Conservation (phyloP, 768 basidiomycete genomes). For the Tricholoma terreum region DNA sequence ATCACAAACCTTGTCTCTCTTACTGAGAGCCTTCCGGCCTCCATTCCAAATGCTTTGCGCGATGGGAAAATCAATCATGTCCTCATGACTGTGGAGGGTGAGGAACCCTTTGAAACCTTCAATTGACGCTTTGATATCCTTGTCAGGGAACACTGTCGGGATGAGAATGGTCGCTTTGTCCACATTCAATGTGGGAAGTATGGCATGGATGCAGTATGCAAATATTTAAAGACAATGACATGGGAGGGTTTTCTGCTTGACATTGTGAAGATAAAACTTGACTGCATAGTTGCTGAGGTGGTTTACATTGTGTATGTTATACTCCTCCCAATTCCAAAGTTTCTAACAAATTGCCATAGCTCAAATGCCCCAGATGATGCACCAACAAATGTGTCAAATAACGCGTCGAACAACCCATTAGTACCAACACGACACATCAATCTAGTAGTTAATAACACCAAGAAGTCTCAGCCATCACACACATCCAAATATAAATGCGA, state of each 20-base stretch:
- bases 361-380: constrained; percentile 2
- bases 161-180: background rate
- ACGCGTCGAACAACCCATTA: background rate
- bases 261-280: constrained; percentile 8
- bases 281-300: constrained; percentile 1
- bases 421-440: background rate
- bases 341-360: background rate
- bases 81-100: too few relatives aligned
- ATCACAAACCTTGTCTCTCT: too few relatives aligned
- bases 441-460: background rate
- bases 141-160: too few relatives aligned
- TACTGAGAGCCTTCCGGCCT: too few relatives aligned
- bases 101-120: background rate
- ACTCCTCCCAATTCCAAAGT: background rate
- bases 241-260: constrained; percentile 7
- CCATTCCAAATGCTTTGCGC: too few relatives aligned
- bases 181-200: background rate
- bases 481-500: background rate
- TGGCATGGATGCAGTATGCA: background rate
- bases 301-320: constrained; percentile 1
- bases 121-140: background rate
- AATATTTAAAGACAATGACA: constrained; percentile 1
- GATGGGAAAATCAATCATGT: too few relatives aligned
- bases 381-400: background rate
- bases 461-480: background rate